Percentiles rank a stretch among this genome's conserved stretches.
These are phyloP conservation scores for Hypoxylon rubiginosum DNA, from an alignment of 2,329 filamentous ascomycete species.

Conservation along the genomic window DNA sequence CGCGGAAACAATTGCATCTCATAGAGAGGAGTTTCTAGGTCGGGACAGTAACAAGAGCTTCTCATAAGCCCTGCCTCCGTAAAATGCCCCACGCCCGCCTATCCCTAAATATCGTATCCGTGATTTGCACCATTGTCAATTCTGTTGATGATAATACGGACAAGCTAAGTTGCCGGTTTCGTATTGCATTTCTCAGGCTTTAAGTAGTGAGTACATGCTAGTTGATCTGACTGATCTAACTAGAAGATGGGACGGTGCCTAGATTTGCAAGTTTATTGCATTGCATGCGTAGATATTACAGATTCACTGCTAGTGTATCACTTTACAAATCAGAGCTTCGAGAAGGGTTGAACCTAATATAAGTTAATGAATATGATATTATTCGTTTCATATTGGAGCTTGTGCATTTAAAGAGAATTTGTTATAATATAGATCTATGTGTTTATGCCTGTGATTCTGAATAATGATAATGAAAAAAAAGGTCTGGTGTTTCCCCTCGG, in stretches of 20 bases:
- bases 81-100: constrained; percentile 43
- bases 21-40: constrained; percentile 46
- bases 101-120: constrained; percentile 39
- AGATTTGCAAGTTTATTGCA: constrained; percentile 8
- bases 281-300: neutral
- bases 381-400: too few relatives aligned
- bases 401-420: too few relatives aligned
- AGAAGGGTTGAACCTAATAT: neutral
- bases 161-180: constrained; percentile 13
- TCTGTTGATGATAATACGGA: constrained; percentile 19
- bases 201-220: neutral
- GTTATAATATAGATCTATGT: too few relatives aligned
- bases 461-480: too few relatives aligned
- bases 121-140: constrained; percentile 39
- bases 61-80: constrained; percentile 46
- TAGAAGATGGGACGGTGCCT: constrained; percentile 10
- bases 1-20: constrained; percentile 42
- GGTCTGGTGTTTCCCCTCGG: neutral
- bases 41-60: constrained; percentile 46
- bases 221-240: neutral
- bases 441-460: neutral
- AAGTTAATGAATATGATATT: too few relatives aligned
- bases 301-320: neutral
- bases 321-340: neutral
- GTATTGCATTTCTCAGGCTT: constrained; percentile 18